Evolutionary conservation across 2,329 filamentous ascomycete species (phyloP), one percentile per base, ranked within the genome.

Genomic region (Emydomyces testavorans): DNA sequence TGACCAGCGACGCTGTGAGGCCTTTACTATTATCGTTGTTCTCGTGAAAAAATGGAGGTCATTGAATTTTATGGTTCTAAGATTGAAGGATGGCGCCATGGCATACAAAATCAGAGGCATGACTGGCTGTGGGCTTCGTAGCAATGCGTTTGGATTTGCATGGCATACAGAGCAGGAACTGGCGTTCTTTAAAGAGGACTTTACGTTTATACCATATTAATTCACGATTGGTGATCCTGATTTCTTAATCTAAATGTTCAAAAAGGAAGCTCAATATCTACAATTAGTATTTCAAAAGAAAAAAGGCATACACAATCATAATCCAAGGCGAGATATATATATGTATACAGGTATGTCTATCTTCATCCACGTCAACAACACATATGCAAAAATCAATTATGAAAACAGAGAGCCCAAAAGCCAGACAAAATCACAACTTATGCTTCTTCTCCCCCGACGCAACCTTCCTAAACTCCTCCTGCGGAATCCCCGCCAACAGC

Each of bases 371-470:
- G 29, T 7, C 35, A 37, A 8, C n/a, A 43, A 46, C 15, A 46
- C 18, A 26, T n/a, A 34, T 18, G 44, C 29, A 21, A 34, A 15
- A 2, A 34, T 29, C 26, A 40, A 39, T 7, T 2, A 37, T 21
- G 18, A 23, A 37, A 5, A 21, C 4, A 18, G 15, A 5, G 2
- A 29, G n/a, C 11, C 29, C 29, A 31, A 29, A n/a, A 31, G 29
- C 3, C 29, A 31, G 11, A n/a, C 10, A 18, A 8, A 28, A 20
- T 57, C 72, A 94, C 64, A 96, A 69, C 72, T 96, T 96, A 70
- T 98, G 92, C 63, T 82, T 86, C 78, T 95, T 96, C 74, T 92
- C 79, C 10, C 90, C 88, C 53, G 74, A 79, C 1, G 87, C 87
- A 62, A 96, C 71, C 73, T 85, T 89, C 59, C 75, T 70, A 62